phyloP scores from a whole-genome alignment of 2,329 filamentous ascomycete species.

The Westerdykella aurantiaca region DNA sequence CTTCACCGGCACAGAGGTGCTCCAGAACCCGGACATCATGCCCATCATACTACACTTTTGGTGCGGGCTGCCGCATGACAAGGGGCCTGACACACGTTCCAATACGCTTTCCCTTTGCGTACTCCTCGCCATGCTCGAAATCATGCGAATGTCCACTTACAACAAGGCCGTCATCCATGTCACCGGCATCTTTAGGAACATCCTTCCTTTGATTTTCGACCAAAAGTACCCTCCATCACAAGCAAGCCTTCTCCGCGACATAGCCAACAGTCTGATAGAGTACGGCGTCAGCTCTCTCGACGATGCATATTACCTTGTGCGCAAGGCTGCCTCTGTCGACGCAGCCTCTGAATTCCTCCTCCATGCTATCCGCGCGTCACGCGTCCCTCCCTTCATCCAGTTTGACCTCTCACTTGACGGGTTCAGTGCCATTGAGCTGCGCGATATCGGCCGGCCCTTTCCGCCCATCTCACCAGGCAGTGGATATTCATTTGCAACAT shows the following conservation, averaged over 20 bases:
- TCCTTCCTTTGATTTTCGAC: conserved; percentile 33
- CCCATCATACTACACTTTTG: conserved; percentile 38
- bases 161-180: conserved; percentile 36
- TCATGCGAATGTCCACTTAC: conserved; percentile 30
- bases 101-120: conserved; percentile 34
- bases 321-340: conserved; percentile 48
- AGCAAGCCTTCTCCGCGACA: conserved; percentile 49
- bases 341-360: conserved; percentile 64
- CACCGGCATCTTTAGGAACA: conserved; percentile 30
- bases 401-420: conserved; percentile 88
- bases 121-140: conserved; percentile 32
- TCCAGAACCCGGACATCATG: conserved; percentile 38
- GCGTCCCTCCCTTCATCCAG: conserved; percentile 78
- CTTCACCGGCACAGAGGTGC: conserved; percentile 38
- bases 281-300: conserved; percentile 75
- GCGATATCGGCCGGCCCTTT: conserved; percentile 77
- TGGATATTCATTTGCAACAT: conserved; percentile 86
- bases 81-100: conserved; percentile 27
- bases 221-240: conserved; percentile 27
- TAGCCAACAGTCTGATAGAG: conserved; percentile 65
- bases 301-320: conserved; percentile 72
- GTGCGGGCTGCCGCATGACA: conserved; percentile 29
- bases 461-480: conserved; percentile 66
- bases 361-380: conserved; percentile 66
- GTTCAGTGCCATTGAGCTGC: conserved; percentile 82